Evolutionary conservation across 179 eudicot species (phyloP).

Genomic region (Patellifolia procumbens): DNA sequence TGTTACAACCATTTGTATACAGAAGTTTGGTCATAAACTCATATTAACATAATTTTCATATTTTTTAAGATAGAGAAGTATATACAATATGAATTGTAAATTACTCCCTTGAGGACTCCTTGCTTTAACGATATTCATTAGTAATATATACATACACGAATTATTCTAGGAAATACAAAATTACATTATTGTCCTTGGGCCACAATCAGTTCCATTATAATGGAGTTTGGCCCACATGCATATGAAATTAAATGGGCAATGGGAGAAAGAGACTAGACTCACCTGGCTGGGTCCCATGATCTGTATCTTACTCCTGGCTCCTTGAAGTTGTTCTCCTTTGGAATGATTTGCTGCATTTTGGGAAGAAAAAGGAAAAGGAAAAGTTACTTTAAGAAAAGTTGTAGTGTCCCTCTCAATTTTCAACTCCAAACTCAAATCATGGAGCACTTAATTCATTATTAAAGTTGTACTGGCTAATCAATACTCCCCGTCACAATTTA

Average conservation of each 20-base stretch:
- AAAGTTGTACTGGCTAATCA: no score
- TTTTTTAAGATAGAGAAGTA: no score
- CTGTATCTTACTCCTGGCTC: conserved; percentile 86
- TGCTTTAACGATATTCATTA: no score
- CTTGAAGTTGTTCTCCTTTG: conserved; percentile 93
- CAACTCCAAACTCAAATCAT: not conserved
- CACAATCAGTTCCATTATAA: not conserved
- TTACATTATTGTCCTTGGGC: not conserved
- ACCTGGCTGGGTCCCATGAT: conserved; percentile 82
- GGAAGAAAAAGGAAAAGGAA: not conserved
- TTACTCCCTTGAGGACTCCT: no score
- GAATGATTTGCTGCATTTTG: conserved; percentile 61
- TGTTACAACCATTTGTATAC: no score
- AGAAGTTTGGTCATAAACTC: no score
- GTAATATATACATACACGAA: no score
- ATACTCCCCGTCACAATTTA: no score
- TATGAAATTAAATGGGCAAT: not conserved
- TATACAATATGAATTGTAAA: no score
- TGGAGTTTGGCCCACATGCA: not conserved
- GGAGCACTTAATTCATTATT: not conserved
- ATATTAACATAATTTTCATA: no score
- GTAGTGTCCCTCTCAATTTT: not conserved
- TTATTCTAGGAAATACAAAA: no score
- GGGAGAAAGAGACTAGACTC: conserved; percentile 1
- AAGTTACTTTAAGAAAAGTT: not conserved